Evolutionary conservation across 371 early-diverging fungal species (phyloP).

Genomic region (Batkoa obscura): DNA sequence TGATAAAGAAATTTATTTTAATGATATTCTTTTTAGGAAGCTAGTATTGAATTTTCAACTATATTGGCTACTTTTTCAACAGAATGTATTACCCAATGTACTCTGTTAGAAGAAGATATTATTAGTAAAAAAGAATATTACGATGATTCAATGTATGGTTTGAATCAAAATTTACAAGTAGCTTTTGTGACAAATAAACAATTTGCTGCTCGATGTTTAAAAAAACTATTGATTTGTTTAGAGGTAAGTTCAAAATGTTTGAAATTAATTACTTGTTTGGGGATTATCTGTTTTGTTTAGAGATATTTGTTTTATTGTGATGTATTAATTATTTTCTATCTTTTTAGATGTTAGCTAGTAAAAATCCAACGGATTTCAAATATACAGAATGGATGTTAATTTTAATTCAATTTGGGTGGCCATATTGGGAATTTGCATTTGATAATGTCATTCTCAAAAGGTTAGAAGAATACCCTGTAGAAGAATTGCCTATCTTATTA

Average conservation of each 20-base stretch:
- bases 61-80: not conserved
- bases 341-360: not conserved
- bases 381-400: not conserved
- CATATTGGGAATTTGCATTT: not conserved
- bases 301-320: not conserved
- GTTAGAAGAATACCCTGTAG: not conserved
- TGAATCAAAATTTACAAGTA: not conserved
- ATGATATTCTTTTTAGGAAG: not conserved
- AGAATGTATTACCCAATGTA: not conserved
- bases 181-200: not conserved
- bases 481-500: not conserved
- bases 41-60: not conserved
- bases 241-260: not conserved
- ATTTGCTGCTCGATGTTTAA: not conserved
- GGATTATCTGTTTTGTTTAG: not conserved
- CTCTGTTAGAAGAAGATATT: not conserved
- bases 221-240: not conserved
- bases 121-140: not conserved
- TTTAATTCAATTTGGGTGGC: not conserved
- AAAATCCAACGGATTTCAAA: not conserved
- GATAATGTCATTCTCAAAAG: not conserved
- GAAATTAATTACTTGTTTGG: not conserved
- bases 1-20: not conserved
- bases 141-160: not conserved
- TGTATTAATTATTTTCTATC: not conserved